These are phyloP conservation scores for Xerocomus brunneocitrinus DNA, from an alignment of 768 basidiomycete genomes.

Conservation along the genomic window DNA sequence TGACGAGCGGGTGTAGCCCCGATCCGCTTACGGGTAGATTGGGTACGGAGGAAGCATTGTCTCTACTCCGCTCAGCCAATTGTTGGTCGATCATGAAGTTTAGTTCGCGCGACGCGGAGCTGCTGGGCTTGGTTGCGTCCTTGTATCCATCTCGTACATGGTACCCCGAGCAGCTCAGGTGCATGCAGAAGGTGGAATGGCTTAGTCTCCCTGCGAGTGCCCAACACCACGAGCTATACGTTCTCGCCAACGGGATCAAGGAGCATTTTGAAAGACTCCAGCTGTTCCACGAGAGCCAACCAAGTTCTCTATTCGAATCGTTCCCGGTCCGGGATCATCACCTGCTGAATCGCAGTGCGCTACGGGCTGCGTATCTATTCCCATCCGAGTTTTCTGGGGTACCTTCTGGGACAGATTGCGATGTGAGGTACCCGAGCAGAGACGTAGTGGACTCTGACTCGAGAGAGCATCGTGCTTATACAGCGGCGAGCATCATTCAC, in stretches of 20 bases:
- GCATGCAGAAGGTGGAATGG: constrained; percentile 14
- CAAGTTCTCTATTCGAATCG: constrained; percentile 3
- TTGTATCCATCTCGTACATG: constrained; percentile 34
- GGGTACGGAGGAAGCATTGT: constrained; percentile 41
- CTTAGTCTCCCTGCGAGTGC: constrained; percentile 1
- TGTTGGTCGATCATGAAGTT: constrained; percentile 39
- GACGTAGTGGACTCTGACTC: background rate
- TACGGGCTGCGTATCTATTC: constrained; percentile 13
- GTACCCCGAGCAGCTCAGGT: constrained; percentile 34
- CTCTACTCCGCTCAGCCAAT: constrained; percentile 34
- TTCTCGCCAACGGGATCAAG: constrained; percentile 19
- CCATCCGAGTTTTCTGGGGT: constrained; percentile 2
- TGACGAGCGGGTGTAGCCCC: constrained; percentile 38
- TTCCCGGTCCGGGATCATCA: constrained; percentile 9
- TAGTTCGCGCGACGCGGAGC: constrained; percentile 18
- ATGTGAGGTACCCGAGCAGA: constrained; percentile 7
- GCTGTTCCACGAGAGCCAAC: constrained; percentile 1
- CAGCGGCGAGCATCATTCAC: constrained; percentile 1
- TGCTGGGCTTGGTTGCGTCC: constrained; percentile 30
- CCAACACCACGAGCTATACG: constrained; percentile 4
- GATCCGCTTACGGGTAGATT: constrained; percentile 41
- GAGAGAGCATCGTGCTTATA: constrained; percentile 10
- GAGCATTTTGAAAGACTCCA: constrained; percentile 10
- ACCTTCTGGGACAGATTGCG: background rate
- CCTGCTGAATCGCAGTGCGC: constrained; percentile 16